A percentile compares a stretch with the other conserved stretches of the same genome.
These are phyloP conservation scores for Waltergamsia citrina DNA, from an alignment of 2,329 filamentous ascomycete genomes.

Conservation along the genomic window DNA sequence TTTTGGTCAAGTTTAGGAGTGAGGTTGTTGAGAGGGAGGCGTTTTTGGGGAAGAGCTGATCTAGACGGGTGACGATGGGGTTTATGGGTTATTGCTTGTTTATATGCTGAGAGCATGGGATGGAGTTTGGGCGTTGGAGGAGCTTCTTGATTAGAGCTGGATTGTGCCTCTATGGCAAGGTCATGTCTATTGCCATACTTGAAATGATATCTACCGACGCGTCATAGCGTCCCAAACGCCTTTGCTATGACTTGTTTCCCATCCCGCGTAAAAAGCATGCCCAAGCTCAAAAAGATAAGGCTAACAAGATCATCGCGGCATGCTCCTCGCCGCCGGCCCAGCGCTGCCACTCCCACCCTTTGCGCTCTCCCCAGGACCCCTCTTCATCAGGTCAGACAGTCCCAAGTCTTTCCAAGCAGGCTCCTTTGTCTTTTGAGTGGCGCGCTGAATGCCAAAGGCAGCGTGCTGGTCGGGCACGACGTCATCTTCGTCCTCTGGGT, in stretches of 20 bases:
- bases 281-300: not conserved
- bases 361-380: conserved; percentile 35
- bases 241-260: too few relatives aligned
- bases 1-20: conserved; percentile 84
- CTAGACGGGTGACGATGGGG: conserved; percentile 2
- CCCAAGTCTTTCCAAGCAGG: conserved; percentile 73
- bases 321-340: conserved; percentile 7
- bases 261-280: too few relatives aligned
- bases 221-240: not conserved
- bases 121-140: not conserved
- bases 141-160: not conserved
- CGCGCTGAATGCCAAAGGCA: conserved; percentile 76
- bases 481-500: conserved; percentile 83
- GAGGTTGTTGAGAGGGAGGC: conserved; percentile 88
- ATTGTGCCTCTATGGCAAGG: not conserved
- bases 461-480: conserved; percentile 83
- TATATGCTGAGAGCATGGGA: conserved; percentile 1
- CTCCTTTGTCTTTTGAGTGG: conserved; percentile 63
- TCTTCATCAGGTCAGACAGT: conserved; percentile 59
- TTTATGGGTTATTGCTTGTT: too few relatives aligned
- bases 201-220: not conserved
- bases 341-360: conserved; percentile 7
- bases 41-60: conserved; percentile 54
- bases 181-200: not conserved
- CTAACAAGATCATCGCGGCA: conserved; percentile 12